A percentile compares a stretch with the other conserved stretches of the same genome.
These are phyloP conservation scores for Cutaneotrichosporon spelunceum DNA, from an alignment of 1,284 basidiomycete species.

Conservation along the genomic window DNA sequence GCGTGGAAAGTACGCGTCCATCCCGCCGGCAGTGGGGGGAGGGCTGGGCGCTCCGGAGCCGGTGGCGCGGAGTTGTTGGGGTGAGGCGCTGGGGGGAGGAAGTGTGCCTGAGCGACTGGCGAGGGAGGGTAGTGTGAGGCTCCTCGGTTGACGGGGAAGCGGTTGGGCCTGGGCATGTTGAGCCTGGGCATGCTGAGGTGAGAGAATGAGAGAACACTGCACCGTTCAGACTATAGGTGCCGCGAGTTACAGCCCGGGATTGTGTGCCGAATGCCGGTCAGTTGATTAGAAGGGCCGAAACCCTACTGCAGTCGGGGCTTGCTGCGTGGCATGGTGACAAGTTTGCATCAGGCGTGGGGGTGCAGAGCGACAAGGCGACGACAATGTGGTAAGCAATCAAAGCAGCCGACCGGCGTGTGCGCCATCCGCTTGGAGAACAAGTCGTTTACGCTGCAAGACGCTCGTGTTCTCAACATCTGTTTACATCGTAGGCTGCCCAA, in stretches of 20 bases:
- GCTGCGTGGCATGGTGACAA: too few relatives aligned
- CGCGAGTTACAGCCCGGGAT: neutral
- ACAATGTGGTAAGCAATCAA: too few relatives aligned
- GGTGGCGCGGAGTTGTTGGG: constrained; percentile 12
- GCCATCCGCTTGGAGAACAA: too few relatives aligned
- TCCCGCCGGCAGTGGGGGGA: constrained; percentile 11
- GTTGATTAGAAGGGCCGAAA: too few relatives aligned
- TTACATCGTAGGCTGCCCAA: too few relatives aligned
- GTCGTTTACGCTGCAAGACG: too few relatives aligned
- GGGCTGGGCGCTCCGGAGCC: constrained; percentile 20
- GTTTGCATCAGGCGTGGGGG: too few relatives aligned
- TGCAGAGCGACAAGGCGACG: too few relatives aligned
- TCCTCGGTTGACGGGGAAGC: neutral
- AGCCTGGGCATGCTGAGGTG: too few relatives aligned
- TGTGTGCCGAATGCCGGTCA: neutral
- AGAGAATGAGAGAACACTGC: neutral
- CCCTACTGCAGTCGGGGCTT: too few relatives aligned
- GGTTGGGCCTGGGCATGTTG: neutral
- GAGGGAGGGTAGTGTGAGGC: neutral
- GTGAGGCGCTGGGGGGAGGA: constrained; percentile 16
- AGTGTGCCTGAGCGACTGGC: constrained; percentile 4
- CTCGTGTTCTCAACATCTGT: too few relatives aligned
- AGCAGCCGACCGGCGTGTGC: too few relatives aligned
- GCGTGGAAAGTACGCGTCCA: constrained; percentile 14
- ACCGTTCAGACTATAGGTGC: neutral